phyloP scores from a whole-genome alignment of 495 filamentous ascomycete species.

The Penicillium salamii region DNA sequence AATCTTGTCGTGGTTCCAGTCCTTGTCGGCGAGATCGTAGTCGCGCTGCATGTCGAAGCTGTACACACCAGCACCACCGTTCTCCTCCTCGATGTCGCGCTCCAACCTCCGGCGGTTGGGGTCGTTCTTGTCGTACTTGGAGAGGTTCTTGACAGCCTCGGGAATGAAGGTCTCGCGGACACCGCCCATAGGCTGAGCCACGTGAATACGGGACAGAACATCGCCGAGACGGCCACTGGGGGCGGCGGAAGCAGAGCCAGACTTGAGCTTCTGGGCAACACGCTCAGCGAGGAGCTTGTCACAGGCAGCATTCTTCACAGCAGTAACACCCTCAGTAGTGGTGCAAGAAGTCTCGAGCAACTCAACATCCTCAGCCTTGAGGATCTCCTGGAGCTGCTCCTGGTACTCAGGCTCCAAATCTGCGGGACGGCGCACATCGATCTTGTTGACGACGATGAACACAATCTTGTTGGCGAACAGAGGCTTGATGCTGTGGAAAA shows the following conservation, averaged over 20 bases:
- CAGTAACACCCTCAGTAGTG: constrained; percentile 88
- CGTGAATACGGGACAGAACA: constrained; percentile 90
- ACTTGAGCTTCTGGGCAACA: constrained; percentile 92
- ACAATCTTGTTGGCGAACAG: constrained; percentile 96
- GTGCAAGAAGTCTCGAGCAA: constrained; percentile 90
- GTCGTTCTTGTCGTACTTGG: constrained; percentile 88
- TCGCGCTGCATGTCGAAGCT: constrained; percentile 86
- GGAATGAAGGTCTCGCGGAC: constrained; percentile 84
- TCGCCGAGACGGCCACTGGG: constrained; percentile 78
- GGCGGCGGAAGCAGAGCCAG: constrained; percentile 68
- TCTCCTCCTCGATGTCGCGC: constrained; percentile 85
- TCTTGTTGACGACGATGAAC: constrained; percentile 97
- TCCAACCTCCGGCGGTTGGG: constrained; percentile 75
- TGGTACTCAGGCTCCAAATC: constrained; percentile 81
- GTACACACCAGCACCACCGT: constrained; percentile 93
- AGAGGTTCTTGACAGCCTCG: constrained; percentile 71
- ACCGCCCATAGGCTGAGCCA: constrained; percentile 85
- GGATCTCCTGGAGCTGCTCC: constrained; percentile 70
- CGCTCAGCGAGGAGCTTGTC: constrained; percentile 89
- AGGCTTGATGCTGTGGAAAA: constrained; percentile 94
- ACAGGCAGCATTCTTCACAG: constrained; percentile 92
- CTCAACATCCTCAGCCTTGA: constrained; percentile 85
- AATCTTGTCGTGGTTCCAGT: constrained; percentile 95
- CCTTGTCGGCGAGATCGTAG: constrained; percentile 76
- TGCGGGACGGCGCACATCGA: constrained; percentile 83